These are phyloP conservation scores for Gypsophila paniculata DNA, from an alignment of 179 eudicot genomes.

Conservation along the genomic window DNA sequence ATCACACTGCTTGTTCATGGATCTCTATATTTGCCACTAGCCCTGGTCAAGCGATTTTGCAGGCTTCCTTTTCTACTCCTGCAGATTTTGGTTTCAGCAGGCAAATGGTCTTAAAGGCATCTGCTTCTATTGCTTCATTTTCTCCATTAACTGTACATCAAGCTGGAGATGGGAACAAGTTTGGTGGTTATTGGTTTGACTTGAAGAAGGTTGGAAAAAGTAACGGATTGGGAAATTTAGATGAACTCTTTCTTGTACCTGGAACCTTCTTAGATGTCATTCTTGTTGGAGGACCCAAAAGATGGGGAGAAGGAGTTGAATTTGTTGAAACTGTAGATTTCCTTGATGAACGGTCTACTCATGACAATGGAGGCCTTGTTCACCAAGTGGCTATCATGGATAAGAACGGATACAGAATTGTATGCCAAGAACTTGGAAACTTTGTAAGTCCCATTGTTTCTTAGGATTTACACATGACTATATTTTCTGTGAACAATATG, in stretches of 20 bases:
- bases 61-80: conserved; percentile 50
- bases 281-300: conserved; percentile 80
- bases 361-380: conserved; percentile 37
- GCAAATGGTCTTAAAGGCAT: conserved; percentile 51
- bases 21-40: conserved; percentile 48
- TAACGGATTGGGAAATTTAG: conserved; percentile 41
- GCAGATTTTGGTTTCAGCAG: conserved; percentile 41
- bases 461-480: too few relatives aligned
- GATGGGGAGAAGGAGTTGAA: conserved; percentile 74
- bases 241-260: conserved; percentile 57
- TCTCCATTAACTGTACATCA: conserved; percentile 58
- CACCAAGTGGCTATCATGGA: conserved; percentile 34
- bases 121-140: conserved; percentile 59
- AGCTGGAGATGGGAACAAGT: conserved; percentile 78
- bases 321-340: conserved; percentile 50
- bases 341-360: conserved; percentile 35
- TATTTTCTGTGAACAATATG: neutral
- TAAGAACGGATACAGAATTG: conserved; percentile 47
- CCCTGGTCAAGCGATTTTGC: conserved; percentile 54
- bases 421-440: conserved; percentile 56
- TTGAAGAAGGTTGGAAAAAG: conserved; percentile 35
- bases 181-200: conserved; percentile 87
- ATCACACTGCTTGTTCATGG: conserved; percentile 62
- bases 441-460: conserved; percentile 38
- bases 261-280: conserved; percentile 61